A percentile compares a stretch with the other conserved stretches of the same genome.
Evolutionary conservation across 371 early-diverging fungal species (phyloP).

Genomic region (Mortierella sp.): DNA sequence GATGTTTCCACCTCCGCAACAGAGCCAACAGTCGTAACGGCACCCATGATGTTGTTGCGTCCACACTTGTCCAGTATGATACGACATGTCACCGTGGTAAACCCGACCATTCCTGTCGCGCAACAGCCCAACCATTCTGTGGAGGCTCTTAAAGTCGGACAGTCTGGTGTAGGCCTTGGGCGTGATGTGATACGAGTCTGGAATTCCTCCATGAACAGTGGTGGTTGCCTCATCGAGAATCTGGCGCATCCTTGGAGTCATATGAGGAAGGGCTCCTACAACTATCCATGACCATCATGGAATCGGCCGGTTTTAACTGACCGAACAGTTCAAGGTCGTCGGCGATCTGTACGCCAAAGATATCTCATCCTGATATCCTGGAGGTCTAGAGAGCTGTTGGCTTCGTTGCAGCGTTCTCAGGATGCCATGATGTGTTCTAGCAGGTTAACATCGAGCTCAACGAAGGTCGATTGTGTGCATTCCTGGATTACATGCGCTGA

Average conservation of each 20-base stretch:
- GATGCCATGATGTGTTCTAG: constrained; percentile 25
- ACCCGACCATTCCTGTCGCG: constrained; percentile 4
- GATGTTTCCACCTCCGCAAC: constrained; percentile 23
- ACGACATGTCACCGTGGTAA: constrained; percentile 26
- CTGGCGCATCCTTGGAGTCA: constrained; percentile 30
- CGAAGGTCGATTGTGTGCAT: background rate
- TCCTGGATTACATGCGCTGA: background rate
- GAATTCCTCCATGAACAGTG: constrained; percentile 7
- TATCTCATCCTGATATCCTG: constrained; percentile 14
- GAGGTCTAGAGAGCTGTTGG: constrained; percentile 11
- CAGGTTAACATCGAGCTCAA: constrained; percentile 19
- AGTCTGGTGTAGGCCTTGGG: constrained; percentile 31
- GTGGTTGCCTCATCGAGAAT: constrained; percentile 32
- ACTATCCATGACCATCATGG: constrained; percentile 33
- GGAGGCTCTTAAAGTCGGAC: constrained; percentile 27
- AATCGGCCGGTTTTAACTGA: constrained; percentile 39
- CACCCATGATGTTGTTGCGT: constrained; percentile 10
- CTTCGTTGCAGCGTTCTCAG: constrained; percentile 12
- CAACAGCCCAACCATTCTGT: constrained; percentile 23
- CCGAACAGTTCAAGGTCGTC: constrained; percentile 25
- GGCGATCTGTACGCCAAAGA: constrained; percentile 29
- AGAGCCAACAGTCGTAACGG: constrained; percentile 14
- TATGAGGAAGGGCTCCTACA: constrained; percentile 17
- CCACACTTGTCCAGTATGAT: constrained; percentile 35
- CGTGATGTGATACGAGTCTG: constrained; percentile 32